phyloP scores from a whole-genome alignment of 306 rosid genomes.

The Trichosanthes cucumerina region DNA sequence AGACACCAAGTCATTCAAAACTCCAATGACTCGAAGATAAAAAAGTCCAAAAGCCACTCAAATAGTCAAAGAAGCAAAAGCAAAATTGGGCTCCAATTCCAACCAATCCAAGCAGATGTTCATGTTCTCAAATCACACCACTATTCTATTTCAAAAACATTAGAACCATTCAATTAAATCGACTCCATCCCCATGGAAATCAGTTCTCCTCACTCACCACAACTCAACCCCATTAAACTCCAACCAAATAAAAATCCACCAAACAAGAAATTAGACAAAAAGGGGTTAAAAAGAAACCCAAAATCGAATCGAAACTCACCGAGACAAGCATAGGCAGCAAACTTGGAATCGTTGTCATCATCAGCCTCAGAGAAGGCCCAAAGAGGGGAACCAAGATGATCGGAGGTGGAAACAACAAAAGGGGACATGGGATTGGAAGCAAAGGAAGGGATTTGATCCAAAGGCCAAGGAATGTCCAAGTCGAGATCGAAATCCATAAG shows the following conservation, averaged over 20 bases:
- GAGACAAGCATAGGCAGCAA: constrained; percentile 9
- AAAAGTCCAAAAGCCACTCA: neutral
- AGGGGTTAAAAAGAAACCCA: neutral
- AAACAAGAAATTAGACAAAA: neutral
- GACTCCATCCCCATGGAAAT: neutral
- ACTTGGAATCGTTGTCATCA: constrained; percentile 13
- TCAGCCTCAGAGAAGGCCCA: constrained; percentile 59
- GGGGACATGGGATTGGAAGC: constrained; percentile 57
- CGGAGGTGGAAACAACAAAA: constrained; percentile 31
- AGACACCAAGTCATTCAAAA: neutral
- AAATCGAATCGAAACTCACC: neutral
- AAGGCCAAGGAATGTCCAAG: constrained; percentile 55
- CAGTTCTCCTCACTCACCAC: neutral
- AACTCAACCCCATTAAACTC: neutral
- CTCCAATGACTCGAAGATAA: neutral
- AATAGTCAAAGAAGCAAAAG: neutral
- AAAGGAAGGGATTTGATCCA: constrained; percentile 45
- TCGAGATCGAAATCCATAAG: constrained; percentile 80
- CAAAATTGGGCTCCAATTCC: neutral
- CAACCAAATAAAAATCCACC: neutral
- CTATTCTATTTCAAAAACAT: neutral
- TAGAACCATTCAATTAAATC: neutral
- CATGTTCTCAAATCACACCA: neutral
- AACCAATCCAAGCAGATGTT: neutral
- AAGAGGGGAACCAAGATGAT: constrained; percentile 52